A percentile compares a stretch with the other conserved stretches of the same genome.
phyloP scores from a whole-genome alignment of 495 filamentous ascomycete genomes.

The Filosporella fistucella region DNA sequence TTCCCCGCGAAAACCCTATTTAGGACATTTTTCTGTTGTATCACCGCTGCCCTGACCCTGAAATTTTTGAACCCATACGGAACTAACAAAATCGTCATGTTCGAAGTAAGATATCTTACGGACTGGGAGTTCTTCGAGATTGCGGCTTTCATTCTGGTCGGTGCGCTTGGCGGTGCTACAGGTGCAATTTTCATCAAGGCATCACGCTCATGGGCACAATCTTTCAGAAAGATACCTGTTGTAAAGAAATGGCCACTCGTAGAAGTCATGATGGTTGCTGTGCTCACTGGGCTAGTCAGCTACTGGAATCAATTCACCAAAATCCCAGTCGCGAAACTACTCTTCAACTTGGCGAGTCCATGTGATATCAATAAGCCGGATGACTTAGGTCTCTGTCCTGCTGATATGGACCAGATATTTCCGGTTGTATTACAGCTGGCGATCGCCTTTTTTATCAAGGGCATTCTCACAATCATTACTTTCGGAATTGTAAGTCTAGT shows the following conservation, averaged over 20 bases:
- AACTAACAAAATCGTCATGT: slow-evolving; percentile 92
- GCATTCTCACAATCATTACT: slow-evolving; percentile 77
- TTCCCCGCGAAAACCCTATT: slow-evolving; percentile 99
- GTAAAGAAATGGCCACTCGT: slow-evolving; percentile 83
- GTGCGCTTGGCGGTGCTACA: slow-evolving; percentile 74
- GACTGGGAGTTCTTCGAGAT: slow-evolving; percentile 97
- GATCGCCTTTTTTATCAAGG: slow-evolving; percentile 84
- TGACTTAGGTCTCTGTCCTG: slow-evolving; percentile 72
- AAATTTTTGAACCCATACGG: slow-evolving; percentile 97
- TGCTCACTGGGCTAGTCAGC: slow-evolving; percentile 76
- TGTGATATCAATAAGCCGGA: slow-evolving; percentile 61
- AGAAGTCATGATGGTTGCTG: slow-evolving; percentile 83
- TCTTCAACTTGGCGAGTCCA: slow-evolving; percentile 86
- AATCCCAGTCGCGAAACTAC: slow-evolving; percentile 81
- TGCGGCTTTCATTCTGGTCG: slow-evolving; percentile 75
- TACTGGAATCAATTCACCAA: slow-evolving; percentile 95
- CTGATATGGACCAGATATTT: slow-evolving; percentile 65
- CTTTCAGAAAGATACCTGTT: slow-evolving; percentile 72
- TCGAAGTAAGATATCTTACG: slow-evolving; percentile 84
- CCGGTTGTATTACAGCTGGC: slow-evolving; percentile 63
- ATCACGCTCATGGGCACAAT: slow-evolving; percentile 79
- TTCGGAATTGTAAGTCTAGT: slow-evolving; percentile 64
- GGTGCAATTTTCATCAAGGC: slow-evolving; percentile 98
- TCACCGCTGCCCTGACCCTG: slow-evolving; percentile 81
- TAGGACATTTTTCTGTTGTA: slow-evolving; percentile 97